A percentile compares a stretch with the other conserved stretches of the same genome.
Evolutionary conservation across 2,329 filamentous ascomycete genomes (phyloP).

Genomic region (Fusarium sarcochroum): DNA sequence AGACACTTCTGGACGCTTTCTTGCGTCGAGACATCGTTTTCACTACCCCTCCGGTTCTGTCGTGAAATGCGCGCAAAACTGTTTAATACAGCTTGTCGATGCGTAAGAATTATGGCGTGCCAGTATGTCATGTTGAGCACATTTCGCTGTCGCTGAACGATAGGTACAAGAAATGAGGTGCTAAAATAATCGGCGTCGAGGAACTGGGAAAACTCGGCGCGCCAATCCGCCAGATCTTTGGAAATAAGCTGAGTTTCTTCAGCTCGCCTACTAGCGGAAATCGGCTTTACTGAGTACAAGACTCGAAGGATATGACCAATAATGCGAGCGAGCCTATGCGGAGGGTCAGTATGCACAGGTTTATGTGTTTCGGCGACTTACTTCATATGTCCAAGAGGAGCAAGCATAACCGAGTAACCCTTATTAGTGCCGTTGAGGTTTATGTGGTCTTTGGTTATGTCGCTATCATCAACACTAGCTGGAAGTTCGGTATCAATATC

Average conservation of each 20-base stretch:
- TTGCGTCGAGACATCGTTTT: conserved; percentile 20
- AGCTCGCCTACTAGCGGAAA: conserved; percentile 46
- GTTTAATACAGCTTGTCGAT: conserved; percentile 56
- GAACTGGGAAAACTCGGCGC: conserved; percentile 53
- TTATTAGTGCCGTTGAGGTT: conserved; percentile 13
- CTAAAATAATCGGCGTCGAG: conserved; percentile 57
- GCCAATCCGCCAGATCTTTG: conserved; percentile 54
- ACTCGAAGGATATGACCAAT: conserved; percentile 54
- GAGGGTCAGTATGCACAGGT: neutral
- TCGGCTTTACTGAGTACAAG: conserved; percentile 55
- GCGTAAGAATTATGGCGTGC: conserved; percentile 58
- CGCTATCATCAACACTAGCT: conserved; percentile 41
- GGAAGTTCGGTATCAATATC: conserved; percentile 47
- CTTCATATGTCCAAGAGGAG: conserved; percentile 55
- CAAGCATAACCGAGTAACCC: conserved; percentile 51
- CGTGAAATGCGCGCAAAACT: conserved; percentile 49
- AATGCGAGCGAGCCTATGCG: conserved; percentile 53
- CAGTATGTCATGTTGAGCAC: conserved; percentile 60
- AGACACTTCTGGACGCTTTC: conserved; percentile 44
- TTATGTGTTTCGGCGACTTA: conserved; percentile 7
- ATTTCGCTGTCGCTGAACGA: conserved; percentile 59
- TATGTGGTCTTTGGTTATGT: conserved; percentile 40
- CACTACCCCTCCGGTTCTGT: neutral
- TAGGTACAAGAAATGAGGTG: conserved; percentile 53
- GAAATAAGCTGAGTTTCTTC: conserved; percentile 50